These are phyloP conservation scores for Phytopythium delawarense DNA, from an alignment of 352 stramenopile genomes.

Conservation along the genomic window DNA sequence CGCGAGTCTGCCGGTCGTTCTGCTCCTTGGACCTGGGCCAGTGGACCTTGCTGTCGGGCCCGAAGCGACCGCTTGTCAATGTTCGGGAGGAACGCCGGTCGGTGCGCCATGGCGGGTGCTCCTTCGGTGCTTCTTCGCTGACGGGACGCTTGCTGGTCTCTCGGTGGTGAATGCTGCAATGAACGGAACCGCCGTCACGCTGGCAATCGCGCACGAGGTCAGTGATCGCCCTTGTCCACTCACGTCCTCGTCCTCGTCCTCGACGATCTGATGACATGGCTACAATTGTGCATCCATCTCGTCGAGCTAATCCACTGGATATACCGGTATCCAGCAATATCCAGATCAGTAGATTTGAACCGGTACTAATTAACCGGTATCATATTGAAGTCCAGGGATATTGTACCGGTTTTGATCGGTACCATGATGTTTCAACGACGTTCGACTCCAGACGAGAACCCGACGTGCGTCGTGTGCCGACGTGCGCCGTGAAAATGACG, in stretches of 20 bases:
- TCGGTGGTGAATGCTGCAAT: background rate
- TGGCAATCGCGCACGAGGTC: background rate
- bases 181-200: background rate
- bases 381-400: too few species aligned
- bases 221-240: background rate
- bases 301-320: too few species aligned
- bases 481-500: background rate
- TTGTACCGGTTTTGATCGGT: background rate
- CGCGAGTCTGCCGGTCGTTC: background rate
- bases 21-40: background rate
- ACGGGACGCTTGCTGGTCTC: background rate
- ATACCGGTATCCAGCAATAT: too few species aligned
- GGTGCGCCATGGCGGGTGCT: background rate
- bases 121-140: background rate
- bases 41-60: background rate
- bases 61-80: conserved; percentile 5
- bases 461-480: background rate
- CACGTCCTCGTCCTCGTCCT: background rate
- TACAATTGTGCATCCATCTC: background rate
- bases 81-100: background rate
- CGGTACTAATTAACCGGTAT: background rate
- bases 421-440: background rate
- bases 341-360: background rate
- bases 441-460: background rate
- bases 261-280: background rate